These are phyloP conservation scores for Fusarium xyrophilum DNA, from an alignment of 2,329 filamentous ascomycete species.

Conservation along the genomic window DNA sequence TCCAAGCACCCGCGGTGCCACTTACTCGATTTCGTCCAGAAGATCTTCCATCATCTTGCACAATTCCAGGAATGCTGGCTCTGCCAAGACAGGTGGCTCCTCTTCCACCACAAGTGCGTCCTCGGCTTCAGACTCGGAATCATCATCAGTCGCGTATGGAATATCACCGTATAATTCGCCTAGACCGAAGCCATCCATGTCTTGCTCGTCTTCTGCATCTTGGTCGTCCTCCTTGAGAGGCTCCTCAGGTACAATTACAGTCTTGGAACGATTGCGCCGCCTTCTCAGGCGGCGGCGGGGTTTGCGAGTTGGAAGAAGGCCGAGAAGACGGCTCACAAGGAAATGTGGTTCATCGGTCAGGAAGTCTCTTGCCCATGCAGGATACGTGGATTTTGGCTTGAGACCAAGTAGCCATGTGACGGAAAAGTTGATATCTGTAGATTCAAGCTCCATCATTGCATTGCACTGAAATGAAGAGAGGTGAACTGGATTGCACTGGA, in stretches of 20 bases:
- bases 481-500: constrained; percentile 1
- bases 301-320: constrained; percentile 37
- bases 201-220: constrained; percentile 18
- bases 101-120: constrained; percentile 22
- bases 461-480: constrained; percentile 9
- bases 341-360: constrained; percentile 41
- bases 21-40: constrained; percentile 44
- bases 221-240: constrained; percentile 13
- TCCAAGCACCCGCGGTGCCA: background rate
- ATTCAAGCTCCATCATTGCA: constrained; percentile 40
- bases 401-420: constrained; percentile 43
- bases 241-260: constrained; percentile 16
- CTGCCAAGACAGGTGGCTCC: constrained; percentile 38
- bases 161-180: constrained; percentile 38
- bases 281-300: constrained; percentile 29
- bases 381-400: constrained; percentile 36
- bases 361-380: constrained; percentile 38
- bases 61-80: constrained; percentile 40
- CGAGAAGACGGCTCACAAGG: constrained; percentile 42
- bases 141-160: constrained; percentile 30
- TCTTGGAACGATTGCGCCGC: constrained; percentile 29
- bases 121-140: constrained; percentile 33
- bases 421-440: constrained; percentile 40
- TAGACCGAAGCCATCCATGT: constrained; percentile 29
- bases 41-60: constrained; percentile 40